These are phyloP conservation scores for Globisporangium viniferum DNA, from an alignment of 352 stramenopile genomes.

Conservation along the genomic window DNA sequence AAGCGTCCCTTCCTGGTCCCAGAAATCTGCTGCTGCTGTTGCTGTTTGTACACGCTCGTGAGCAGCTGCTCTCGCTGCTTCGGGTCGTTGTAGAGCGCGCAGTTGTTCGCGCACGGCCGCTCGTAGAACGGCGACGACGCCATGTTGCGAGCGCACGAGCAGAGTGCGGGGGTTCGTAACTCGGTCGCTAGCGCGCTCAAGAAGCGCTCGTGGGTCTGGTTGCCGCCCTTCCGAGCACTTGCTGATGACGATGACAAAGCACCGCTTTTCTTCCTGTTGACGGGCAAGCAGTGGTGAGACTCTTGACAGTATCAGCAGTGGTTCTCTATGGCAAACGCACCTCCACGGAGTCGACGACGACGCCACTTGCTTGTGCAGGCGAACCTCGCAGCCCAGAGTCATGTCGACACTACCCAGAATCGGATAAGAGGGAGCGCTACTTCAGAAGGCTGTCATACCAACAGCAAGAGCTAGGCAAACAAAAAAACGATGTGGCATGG, in stretches of 20 bases:
- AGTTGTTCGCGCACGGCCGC: conserved; percentile 62
- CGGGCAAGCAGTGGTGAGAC: background rate
- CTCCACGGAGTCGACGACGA: conserved; percentile 53
- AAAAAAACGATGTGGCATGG: background rate
- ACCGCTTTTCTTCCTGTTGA: conserved; percentile 19
- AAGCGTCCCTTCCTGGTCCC: background rate
- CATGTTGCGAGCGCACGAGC: conserved; percentile 35
- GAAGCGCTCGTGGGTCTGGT: conserved; percentile 37
- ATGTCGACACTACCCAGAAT: conserved; percentile 34
- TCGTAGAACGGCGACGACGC: conserved; percentile 19
- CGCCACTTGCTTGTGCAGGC: conserved; percentile 31
- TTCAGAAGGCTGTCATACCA: background rate
- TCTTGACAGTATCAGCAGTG: background rate
- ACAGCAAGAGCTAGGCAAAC: background rate
- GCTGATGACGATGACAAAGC: background rate
- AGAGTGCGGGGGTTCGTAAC: conserved; percentile 50
- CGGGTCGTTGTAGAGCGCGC: conserved; percentile 60
- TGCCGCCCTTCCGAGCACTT: conserved; percentile 8
- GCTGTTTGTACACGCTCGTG: conserved; percentile 60
- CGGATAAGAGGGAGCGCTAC: background rate
- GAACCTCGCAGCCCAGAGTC: conserved; percentile 33
- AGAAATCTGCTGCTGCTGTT: conserved; percentile 22
- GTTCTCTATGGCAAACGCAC: conserved; percentile 15
- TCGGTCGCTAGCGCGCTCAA: conserved; percentile 45
- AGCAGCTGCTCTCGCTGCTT: conserved; percentile 56